Conservation (phyloP, 2,329 filamentous ascomycete genomes). For the Didymella pinodella region DNA sequence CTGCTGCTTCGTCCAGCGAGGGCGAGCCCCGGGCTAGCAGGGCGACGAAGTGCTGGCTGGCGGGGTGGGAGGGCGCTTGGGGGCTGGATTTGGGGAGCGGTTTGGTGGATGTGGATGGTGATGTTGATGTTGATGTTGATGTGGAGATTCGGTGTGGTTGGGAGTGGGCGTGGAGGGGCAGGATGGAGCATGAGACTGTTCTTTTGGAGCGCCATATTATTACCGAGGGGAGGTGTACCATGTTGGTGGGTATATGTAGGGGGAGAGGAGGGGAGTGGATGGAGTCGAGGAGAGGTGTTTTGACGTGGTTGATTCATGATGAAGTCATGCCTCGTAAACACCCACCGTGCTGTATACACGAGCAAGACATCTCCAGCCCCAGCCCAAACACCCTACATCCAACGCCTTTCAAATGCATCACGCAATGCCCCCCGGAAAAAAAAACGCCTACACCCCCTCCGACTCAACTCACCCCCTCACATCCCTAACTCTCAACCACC, state of each 20-base stretch:
- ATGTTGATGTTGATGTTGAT: neutral
- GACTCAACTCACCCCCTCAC: slow-evolving; percentile 33
- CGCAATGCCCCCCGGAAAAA: neutral
- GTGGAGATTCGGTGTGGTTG: neutral
- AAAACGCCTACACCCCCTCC: too few relatives aligned
- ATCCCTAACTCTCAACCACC: slow-evolving; percentile 48
- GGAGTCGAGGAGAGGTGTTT: too few relatives aligned
- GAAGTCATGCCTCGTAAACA: neutral
- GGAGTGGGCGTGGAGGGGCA: neutral
- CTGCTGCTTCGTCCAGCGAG: too few relatives aligned
- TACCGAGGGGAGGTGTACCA: neutral
- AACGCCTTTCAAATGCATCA: neutral
- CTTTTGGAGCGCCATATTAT: neutral
- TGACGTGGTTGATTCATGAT: neutral
- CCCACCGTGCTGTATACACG: too few relatives aligned
- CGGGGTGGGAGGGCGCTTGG: too few relatives aligned
- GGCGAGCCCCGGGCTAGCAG: too few relatives aligned
- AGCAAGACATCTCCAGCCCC: neutral
- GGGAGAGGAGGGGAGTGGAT: too few relatives aligned
- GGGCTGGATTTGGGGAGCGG: too few relatives aligned
- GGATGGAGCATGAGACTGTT: neutral
- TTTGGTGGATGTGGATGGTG: too few relatives aligned
- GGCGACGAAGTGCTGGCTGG: too few relatives aligned
- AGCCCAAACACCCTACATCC: neutral
- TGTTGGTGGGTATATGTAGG: too few relatives aligned